Base-by-base conservation (phyloP, 495 filamentous ascomycete species). In the Podospora sp. region DNA sequence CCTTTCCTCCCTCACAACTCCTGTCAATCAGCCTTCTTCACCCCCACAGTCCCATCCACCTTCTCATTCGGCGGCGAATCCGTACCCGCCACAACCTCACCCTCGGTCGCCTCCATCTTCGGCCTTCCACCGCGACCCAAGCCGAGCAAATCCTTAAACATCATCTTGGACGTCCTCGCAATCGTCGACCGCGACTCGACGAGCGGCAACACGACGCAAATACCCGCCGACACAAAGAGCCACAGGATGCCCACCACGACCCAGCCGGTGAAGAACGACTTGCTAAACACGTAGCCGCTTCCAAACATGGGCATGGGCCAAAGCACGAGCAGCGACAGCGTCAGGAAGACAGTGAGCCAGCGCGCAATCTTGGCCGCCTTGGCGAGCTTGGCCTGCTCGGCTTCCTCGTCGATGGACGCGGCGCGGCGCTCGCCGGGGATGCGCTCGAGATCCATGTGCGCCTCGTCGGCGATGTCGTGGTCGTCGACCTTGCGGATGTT, bases 251-350 rank as follows among this genome's bases (percentile, higher is more conserved):
- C 65, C 11, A 67, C 65, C 21, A 55, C 46, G 11, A 67, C 56
- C 65, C 65, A 67, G 1, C 56, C 65, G 46, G 65, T 62, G 27
- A 53, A 67, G 65, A 67, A 67, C 57, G 40, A 49, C 25, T 51
- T 53, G 65, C 46, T 67, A 20, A 67, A 67, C 25, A 67, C 53
- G 58, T 67, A 67, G 11, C 46, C 58, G 65, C 56, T 50, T 7
- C 56, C 65, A 24, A 61, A 67, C 57, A 67, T 62, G 57, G 65
- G 65, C 65, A 67, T 52, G 0, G 65, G 65, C 65, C 65, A 67
- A 1, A 67, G 29, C 16, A 67, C 58, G 14, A 63, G 61, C 40
- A 63, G 49, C 12, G 61, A 6, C 3, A 63, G 49, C 0, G 61
- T 63, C 40, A 63, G 24, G 18, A 9, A 21, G 0, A 63, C 5